Base-by-base conservation (phyloP, 2,329 filamentous ascomycete species). In the Nannizzia gypsea region DNA sequence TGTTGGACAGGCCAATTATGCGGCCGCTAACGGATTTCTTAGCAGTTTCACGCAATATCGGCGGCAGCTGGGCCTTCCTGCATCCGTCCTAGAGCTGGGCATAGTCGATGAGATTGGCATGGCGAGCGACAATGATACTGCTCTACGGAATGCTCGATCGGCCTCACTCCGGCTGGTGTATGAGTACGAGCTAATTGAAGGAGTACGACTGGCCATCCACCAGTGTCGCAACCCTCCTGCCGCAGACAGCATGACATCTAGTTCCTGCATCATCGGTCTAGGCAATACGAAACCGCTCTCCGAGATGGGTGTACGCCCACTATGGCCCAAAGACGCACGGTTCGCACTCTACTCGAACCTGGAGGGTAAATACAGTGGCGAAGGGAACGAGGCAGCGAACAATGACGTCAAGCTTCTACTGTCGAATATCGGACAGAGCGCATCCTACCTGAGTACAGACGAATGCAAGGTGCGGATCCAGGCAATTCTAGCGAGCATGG, bases 41-140 rank as follows among this genome's bases (percentile, higher is more conserved):
- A 62, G 62, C 50, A 52, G 57, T 3, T 62, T 65, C 17, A 40
- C 38, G 0, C 54, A 61, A 2, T 66, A 67, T 24, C 64, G 70
- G 9, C 52, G 52, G 15, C 6, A 13, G 15, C 40, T 59, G 8
- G 59, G 59, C 0, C 31, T 57, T 8, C 40, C 56, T 9, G 48
- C 50, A 13, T 40, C 57, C 3, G 50, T 50, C 13, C 28, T 63
- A 38, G 36, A 59, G 15, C 38, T 63, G 13, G 57, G 57, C 6
- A 20, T 50, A 0, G 38, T 63, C 5, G 52, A 57, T 3, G 61
- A 50, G 3, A 28, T 59, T 17, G 57, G 61, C 20, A 20, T 38
- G 11, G 15, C 57, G 17, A 40, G 20, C 11, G 9, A n/a, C 3
- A 50, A 50, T 22, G 38, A n/a, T 48, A 61, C 44, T 8, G 38